Evolutionary conservation across 306 rosid genomes (phyloP).

Genomic region (Lablab purpureus): DNA sequence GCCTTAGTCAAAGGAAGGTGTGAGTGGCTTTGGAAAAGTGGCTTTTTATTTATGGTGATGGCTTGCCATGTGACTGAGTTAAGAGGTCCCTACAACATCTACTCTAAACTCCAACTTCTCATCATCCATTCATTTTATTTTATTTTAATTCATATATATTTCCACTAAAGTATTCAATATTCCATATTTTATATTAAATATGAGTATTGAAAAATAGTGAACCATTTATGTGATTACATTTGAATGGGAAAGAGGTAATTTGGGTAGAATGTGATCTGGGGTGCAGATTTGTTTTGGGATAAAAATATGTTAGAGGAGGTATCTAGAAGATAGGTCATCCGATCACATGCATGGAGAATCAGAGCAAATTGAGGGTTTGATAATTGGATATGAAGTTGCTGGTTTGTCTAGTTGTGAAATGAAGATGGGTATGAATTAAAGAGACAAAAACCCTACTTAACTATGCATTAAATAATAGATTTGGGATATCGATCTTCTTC

Average conservation of each 20-base stretch:
- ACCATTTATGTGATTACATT: no score
- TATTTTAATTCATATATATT: no score
- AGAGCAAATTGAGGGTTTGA: constrained; percentile 20
- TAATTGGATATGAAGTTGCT: constrained; percentile 32
- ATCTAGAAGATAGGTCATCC: constrained; percentile 1
- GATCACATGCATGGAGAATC: constrained; percentile 43
- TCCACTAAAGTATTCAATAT: no score
- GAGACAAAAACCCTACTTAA: constrained; percentile 16
- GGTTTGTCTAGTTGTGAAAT: constrained; percentile 13
- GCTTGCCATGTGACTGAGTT: constrained; percentile 56
- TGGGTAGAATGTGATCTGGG: constrained; percentile 42
- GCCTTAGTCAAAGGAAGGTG: constrained; percentile 21
- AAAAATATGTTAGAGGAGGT: not conserved
- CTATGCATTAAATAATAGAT: constrained; percentile 42
- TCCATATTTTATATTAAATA: no score
- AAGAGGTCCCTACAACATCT: constrained; percentile 24
- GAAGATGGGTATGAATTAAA: not conserved
- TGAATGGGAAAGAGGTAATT: not conserved
- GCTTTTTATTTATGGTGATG: constrained; percentile 41
- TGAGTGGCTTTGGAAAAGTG: not conserved
- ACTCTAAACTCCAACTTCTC: constrained; percentile 1
- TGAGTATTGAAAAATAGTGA: no score
- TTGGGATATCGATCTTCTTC: constrained; percentile 41
- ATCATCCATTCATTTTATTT: not conserved
- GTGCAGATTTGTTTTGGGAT: constrained; percentile 38